Evolutionary conservation across 2,329 filamentous ascomycete species (phyloP), one percentile per base, ranked within the genome.

Genomic region (Monilinia fructicola): DNA sequence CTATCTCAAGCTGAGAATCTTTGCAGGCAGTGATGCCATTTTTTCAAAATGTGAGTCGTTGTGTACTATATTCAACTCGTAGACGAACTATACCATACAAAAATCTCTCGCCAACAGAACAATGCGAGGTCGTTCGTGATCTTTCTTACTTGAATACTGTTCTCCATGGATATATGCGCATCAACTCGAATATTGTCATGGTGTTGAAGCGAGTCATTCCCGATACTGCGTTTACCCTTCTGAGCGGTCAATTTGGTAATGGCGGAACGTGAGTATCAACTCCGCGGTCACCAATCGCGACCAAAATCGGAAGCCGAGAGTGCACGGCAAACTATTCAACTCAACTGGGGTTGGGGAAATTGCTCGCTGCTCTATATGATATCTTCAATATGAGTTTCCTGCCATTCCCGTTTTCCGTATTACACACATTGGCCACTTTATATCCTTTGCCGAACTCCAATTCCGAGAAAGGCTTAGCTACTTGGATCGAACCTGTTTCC

Each of bases 221-320:
- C 31, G 31, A 35, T 35, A 35, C 31, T 35, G 31, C 31, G 31
- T 35, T 35, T 35, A 35, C 9, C 31, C 31, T 35, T 35, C 31
- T 7, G 9, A 35, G 31, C 31, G 31, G 31, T 35, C 31, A 35
- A 35, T 35, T 35, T 35, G 31, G 5, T 35, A 35, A 79, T 1
- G 81, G 84, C 0, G 82, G 81, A 74, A 82, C 84, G 5, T 82
- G 0, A 79, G 79, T 4, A 78, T 81, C 64, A 81, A 78, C 54
- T 76, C 79, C 0, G 80, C 76, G 65, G 76, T 81, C 3, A 71
- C 78, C 1, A 89, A 90, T 75, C 81, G 80, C 0, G 81, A 79
- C 64, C 79, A 78, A 31, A 77, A 81, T 3, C 28, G 62, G 53
- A 18, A 56, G 16, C 40, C 44, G 53, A 3, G 54, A 56, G 16